Conservation (phyloP, 108 stramenopile genomes). For the Pseudonitzschia multiseries region DNA sequence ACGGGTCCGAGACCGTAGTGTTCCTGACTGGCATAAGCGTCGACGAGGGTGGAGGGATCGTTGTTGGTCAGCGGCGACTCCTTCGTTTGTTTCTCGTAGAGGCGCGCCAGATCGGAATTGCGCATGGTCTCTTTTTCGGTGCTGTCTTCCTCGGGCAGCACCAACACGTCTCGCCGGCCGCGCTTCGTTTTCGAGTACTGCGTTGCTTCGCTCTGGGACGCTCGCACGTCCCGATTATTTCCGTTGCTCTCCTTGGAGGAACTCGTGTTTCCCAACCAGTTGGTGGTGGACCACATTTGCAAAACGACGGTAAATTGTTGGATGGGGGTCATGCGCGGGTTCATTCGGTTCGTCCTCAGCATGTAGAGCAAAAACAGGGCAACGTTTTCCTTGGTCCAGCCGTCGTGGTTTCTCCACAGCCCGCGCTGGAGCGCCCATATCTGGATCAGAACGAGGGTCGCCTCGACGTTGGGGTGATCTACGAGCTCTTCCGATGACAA, state of each 20-base stretch:
- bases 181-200: slow-evolving; percentile 2
- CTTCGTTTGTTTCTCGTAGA: slow-evolving; percentile 48
- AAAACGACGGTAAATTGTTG: slow-evolving; percentile 77
- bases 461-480: slow-evolving; percentile 45
- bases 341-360: slow-evolving; percentile 64
- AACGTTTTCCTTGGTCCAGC: slow-evolving; percentile 60
- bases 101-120: slow-evolving; percentile 40
- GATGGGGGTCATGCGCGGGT: slow-evolving; percentile 65
- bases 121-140: slow-evolving; percentile 59
- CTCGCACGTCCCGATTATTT: slow-evolving; percentile 9
- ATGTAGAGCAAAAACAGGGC: slow-evolving; percentile 64
- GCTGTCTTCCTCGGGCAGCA: slow-evolving; percentile 55
- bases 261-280: slow-evolving; percentile 67
- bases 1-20: slow-evolving; percentile 53
- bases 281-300: slow-evolving; percentile 68
- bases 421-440: slow-evolving; percentile 85
- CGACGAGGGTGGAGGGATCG: slow-evolving; percentile 56
- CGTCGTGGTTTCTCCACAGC: slow-evolving; percentile 74
- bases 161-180: slow-evolving; percentile 48
- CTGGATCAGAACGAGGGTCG: slow-evolving; percentile 64
- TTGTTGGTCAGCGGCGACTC: slow-evolving; percentile 35
- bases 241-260: slow-evolving; percentile 3
- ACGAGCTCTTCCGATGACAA: slow-evolving; percentile 20
- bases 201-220: slow-evolving; percentile 20
- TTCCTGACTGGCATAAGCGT: slow-evolving; percentile 43